Conservation (phyloP, 1,284 basidiomycete genomes). For the Puccinia triticina region DNA sequence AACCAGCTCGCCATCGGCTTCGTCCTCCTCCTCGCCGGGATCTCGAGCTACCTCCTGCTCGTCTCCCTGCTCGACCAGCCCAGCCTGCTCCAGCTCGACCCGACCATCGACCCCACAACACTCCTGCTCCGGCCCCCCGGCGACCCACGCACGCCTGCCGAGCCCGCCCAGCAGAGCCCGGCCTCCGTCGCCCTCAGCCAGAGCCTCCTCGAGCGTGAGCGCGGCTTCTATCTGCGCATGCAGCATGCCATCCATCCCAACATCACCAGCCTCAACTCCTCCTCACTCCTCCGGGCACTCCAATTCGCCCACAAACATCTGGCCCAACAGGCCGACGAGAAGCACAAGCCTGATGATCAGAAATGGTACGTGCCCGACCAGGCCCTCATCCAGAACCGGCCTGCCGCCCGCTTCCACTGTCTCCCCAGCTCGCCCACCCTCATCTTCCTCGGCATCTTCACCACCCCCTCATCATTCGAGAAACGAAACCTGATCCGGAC, state of each 20-base stretch:
- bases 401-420: constrained; percentile 27
- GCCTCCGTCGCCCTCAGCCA: constrained; percentile 6
- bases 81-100: constrained; percentile 27
- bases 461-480: constrained; percentile 14
- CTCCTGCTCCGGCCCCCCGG: constrained; percentile 20
- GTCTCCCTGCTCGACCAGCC: constrained; percentile 26
- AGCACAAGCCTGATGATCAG: neutral
- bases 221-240: constrained; percentile 15
- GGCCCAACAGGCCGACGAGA: neutral
- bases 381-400: constrained; percentile 5
- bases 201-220: neutral
- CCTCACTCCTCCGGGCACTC: neutral
- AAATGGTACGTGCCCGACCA: constrained; percentile 24
- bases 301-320: constrained; percentile 7
- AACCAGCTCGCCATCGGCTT: constrained; percentile 1
- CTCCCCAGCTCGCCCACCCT: neutral
- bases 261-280: constrained; percentile 28
- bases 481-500: constrained; percentile 36
- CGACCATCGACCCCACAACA: constrained; percentile 37
- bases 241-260: constrained; percentile 42
- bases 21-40: neutral
- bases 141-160: constrained; percentile 9
- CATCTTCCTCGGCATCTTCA: constrained; percentile 43
- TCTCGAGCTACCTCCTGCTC: constrained; percentile 18
- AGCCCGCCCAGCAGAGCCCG: neutral